Percentiles rank a stretch among this genome's conserved stretches.
Evolutionary conservation across 768 basidiomycete species (phyloP).

Genomic region (Russula compacta): DNA sequence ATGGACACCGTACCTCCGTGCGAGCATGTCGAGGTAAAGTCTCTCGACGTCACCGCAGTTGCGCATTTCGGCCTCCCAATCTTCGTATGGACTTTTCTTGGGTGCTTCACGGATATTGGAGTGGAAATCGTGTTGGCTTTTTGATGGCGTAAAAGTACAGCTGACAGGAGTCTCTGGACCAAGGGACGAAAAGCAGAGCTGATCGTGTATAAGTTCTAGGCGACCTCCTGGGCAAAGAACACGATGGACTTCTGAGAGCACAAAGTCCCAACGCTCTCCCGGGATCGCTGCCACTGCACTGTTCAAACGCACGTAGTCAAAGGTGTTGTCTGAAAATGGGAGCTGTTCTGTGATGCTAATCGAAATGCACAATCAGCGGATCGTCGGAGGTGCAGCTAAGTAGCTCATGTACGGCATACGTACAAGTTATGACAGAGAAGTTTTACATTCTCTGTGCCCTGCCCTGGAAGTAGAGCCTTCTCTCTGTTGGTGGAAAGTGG

Average conservation of each 20-base stretch:
- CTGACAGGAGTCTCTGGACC: conserved; percentile 20
- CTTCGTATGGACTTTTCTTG: conserved; percentile 20
- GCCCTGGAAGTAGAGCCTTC: conserved; percentile 6
- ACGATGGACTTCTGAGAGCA: conserved; percentile 53
- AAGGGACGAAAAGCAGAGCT: conserved; percentile 56
- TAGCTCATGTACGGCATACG: conserved; percentile 24
- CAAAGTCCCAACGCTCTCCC: conserved; percentile 44
- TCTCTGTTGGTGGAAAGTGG: conserved; percentile 29
- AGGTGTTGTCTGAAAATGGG: conserved; percentile 53
- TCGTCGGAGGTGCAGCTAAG: neutral
- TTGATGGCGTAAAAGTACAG: neutral
- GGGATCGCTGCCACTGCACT: conserved; percentile 58
- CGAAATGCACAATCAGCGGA: conserved; percentile 6
- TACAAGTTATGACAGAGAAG: conserved; percentile 64
- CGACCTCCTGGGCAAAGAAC: conserved; percentile 52
- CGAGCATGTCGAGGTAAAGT: conserved; percentile 53
- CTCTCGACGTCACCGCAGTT: conserved; percentile 43
- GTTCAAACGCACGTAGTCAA: conserved; percentile 69
- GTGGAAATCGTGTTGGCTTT: neutral
- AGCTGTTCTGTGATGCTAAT: conserved; percentile 44
- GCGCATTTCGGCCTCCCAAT: conserved; percentile 35
- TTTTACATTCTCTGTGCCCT: conserved; percentile 33
- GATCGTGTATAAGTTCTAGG: conserved; percentile 68
- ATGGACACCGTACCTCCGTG: conserved; percentile 40
- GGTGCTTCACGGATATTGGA: neutral